Base-by-base conservation (phyloP, 2,329 filamentous ascomycete species). In the Amylocarpus encephaloides region DNA sequence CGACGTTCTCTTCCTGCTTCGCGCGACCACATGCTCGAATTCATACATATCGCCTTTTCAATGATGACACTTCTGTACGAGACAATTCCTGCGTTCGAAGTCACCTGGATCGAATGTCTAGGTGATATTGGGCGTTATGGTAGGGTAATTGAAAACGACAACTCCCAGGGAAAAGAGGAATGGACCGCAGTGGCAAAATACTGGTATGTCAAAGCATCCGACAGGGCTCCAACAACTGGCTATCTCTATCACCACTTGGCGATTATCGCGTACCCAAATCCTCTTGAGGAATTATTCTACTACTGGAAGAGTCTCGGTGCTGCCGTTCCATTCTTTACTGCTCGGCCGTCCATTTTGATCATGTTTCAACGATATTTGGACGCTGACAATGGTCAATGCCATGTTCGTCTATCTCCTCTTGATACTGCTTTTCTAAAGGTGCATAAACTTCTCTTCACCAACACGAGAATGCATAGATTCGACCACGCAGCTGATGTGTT, bases 131-230 rank as follows among this genome's bases (percentile, higher is more conserved):
- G 85, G 0, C 75, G 91, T 16, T 96, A 94, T 40, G 66, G 77
- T 54, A 96, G 96, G 90, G 89, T 90, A 0, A 90, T 96, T 40
- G 91, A 96, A 65, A 86, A 95, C 36, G 80, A 86, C 22, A 85
- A 93, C 54, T 75, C 86, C 16, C 70, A 78, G 2, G 86, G 92
- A 49, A 73, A 61, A 1, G 88, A 95, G 43, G 79, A 82, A 0
- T 97, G 92, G 92, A 87, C 86, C 0, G 77, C 78, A 0, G 87
- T 95, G 0, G 86, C 86, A 0, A 73, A 84, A 0, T 82, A 85
- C 38, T 97, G 92, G 93, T 64, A 64, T 0, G 83, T 79, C 2
- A 85, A 86, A 59, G 62, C 62, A 22, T 86, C 87, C 0, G 86
- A 95, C 58, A 83, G 83, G 29, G 80, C 81, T 0, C 88, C 91